Base-by-base conservation (phyloP, 2,329 filamentous ascomycete species). In the Aureobasidium sp. region DNA sequence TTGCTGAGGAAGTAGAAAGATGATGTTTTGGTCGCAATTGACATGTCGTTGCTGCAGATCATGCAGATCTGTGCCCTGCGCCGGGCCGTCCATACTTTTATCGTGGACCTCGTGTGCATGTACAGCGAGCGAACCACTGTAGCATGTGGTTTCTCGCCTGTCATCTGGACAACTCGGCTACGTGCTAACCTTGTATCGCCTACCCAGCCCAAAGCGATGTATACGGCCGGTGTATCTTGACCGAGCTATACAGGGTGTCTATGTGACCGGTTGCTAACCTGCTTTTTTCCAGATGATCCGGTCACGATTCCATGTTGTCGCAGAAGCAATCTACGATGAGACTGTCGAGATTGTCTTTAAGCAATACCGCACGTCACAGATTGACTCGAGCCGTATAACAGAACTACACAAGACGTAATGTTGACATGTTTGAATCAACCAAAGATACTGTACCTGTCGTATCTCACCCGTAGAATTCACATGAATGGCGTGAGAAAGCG, bases 71-170 rank as follows among this genome's bases (percentile, higher is more conserved):
- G n/a, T 37, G 55, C 55, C 55, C 55, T 58, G 55, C 55, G 55
- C 55, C 55, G 55, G 55, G 55, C 55, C 55, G 55, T 34, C 31
- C 55, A 58, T 58, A 58, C 55, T 58, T 58, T 58, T 58, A 57
- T 45, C 53, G 53, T 57, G 53, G 41, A 57, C 53, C 53, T 57
- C 53, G 53, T 57, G 53, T 57, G 53, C 53, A 57, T 57, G 53
- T 57, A 57, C 53, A 57, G 53, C 39, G n/a, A 57, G 45, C 29
- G 53, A 44, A 42, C 52, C 39, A 45, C 39, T 45, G 53, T 57
- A 36, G 41, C 53, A 57, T 57, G 53, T 57, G 45, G 53, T 57
- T 34, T 22, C 53, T 55, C 51, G 53, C 53, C 41, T 45, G 41
- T 45, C 53, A 57, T 57, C 53, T 44, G 53, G 22, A 36, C 53